A percentile compares a stretch with the other conserved stretches of the same genome.
These are phyloP conservation scores for Henningerozyma blattae DNA, from an alignment of 805 yeast species.

Conservation along the genomic window DNA sequence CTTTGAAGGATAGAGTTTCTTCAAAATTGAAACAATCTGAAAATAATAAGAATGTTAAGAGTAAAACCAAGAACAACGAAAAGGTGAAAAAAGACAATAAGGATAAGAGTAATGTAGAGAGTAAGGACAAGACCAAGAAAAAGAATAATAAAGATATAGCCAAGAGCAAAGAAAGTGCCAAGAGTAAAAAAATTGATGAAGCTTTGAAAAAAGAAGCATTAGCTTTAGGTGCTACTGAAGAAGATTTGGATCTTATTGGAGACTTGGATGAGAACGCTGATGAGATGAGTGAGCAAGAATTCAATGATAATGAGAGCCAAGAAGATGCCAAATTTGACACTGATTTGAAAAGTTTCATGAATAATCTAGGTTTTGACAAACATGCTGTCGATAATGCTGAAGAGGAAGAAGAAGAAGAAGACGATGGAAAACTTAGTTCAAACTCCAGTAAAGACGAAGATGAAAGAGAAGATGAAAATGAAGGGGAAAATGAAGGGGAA, in stretches of 20 bases:
- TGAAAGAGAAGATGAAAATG: constrained; percentile 15
- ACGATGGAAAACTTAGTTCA: constrained; percentile 7
- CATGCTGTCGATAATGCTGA: constrained; percentile 19
- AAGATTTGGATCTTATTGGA: constrained; percentile 54
- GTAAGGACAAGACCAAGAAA: constrained; percentile 5
- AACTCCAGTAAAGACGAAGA: constrained; percentile 11
- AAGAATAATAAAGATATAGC: neutral
- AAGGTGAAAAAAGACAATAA: constrained; percentile 8
- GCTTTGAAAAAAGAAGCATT: constrained; percentile 59
- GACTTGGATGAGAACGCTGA: constrained; percentile 40
- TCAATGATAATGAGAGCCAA: constrained; percentile 23
- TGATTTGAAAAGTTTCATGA: constrained; percentile 54
- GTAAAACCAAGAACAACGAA: constrained; percentile 8
- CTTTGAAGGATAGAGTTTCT: constrained; percentile 54
- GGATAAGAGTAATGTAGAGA: constrained; percentile 6
- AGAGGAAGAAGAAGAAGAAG: constrained; percentile 14
- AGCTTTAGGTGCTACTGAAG: constrained; percentile 78
- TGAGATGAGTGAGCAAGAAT: constrained; percentile 31
- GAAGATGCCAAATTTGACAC: constrained; percentile 31
- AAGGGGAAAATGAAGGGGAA: constrained; percentile 18
- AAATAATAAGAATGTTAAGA: constrained; percentile 14
- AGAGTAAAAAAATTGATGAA: constrained; percentile 10
- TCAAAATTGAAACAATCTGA: constrained; percentile 31
- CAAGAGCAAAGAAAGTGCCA: constrained; percentile 9
- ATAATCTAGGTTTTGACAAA: constrained; percentile 49